These are phyloP conservation scores for Vachellia pachyceras DNA, from an alignment of 306 rosid genomes.

Conservation along the genomic window DNA sequence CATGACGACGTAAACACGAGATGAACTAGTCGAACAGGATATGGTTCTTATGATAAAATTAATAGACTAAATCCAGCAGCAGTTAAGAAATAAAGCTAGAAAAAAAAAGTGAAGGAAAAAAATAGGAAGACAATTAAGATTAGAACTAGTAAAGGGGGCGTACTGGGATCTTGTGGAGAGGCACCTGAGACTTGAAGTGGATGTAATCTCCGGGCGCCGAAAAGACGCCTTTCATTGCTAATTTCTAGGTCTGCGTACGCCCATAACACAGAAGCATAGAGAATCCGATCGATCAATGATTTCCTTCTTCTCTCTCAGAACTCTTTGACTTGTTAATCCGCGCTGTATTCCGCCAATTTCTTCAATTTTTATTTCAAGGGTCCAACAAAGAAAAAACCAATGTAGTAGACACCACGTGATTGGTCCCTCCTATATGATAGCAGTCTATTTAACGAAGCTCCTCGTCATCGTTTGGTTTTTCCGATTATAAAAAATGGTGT, in stretches of 20 bases:
- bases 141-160: conserved; percentile 19
- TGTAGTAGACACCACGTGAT: conserved; percentile 6
- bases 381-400: background rate
- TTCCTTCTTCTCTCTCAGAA: background rate
- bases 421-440: conserved; percentile 4
- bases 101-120: background rate
- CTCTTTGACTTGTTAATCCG: background rate
- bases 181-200: conserved; percentile 97
- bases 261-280: background rate
- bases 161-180: conserved; percentile 98
- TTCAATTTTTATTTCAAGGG: background rate
- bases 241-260: conserved; percentile 34
- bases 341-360: background rate
- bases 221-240: conserved; percentile 85
- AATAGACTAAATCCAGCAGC: conserved; percentile 2
- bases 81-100: conserved; percentile 17
- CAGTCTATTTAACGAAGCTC: background rate
- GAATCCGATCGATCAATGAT: conserved; percentile 8
- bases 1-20: background rate
- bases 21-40: background rate
- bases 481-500: background rate
- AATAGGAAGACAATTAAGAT: conserved; percentile 8
- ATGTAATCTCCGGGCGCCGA: conserved; percentile 99
- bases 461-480: background rate
- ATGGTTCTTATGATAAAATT: background rate